phyloP scores from a whole-genome alignment of 495 filamentous ascomycete species.

The Sordaria brevicollis region DNA sequence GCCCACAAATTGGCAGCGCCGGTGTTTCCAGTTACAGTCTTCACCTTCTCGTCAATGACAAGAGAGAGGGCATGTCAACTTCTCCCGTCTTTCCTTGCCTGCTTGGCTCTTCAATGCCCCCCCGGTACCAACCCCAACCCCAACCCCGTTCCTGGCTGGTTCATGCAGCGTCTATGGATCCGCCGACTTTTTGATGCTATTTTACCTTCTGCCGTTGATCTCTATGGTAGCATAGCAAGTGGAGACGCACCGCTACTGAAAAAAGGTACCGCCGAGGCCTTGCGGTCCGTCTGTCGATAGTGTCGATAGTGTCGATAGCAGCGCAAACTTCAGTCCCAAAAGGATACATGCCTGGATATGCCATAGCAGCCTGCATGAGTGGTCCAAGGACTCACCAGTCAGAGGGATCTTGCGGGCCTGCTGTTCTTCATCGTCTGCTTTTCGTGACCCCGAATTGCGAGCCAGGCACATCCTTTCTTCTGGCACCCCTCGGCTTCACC shows the following conservation, averaged over 20 bases:
- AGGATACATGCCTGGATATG: conserved; percentile 19
- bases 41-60: background rate
- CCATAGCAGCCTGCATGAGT: conserved; percentile 40
- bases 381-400: conserved; percentile 23
- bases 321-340: conserved; percentile 13
- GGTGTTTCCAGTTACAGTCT: background rate
- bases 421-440: conserved; percentile 8
- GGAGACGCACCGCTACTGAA: conserved; percentile 26
- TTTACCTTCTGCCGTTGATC: conserved; percentile 12
- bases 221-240: conserved; percentile 21
- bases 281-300: background rate
- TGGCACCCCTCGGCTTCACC: conserved; percentile 13
- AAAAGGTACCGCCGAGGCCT: conserved; percentile 21
- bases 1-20: conserved; percentile 1
- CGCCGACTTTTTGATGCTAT: conserved; percentile 21
- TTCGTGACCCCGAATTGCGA: conserved; percentile 8
- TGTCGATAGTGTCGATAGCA: conserved; percentile 6
- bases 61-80: background rate
- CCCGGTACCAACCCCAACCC: background rate
- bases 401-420: conserved; percentile 29
- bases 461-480: conserved; percentile 30
- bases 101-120: background rate
- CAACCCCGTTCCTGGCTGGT: conserved; percentile 13
- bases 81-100: background rate
- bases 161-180: conserved; percentile 29